Evolutionary conservation across 345 rosid species (phyloP).

Genomic region (Euphorbia pulcherrima): DNA sequence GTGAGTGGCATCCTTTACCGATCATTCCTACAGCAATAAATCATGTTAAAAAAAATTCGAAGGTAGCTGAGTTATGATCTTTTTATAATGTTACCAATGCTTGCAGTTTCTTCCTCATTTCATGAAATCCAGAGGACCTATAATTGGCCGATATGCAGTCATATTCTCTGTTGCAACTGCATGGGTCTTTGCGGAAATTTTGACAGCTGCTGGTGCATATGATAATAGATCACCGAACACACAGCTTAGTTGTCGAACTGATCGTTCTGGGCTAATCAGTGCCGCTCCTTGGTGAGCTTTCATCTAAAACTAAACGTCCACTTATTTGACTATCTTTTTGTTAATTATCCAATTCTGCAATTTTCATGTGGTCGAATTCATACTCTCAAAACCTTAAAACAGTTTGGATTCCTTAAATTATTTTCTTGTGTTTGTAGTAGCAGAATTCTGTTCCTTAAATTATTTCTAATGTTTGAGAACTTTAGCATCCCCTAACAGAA

Average conservation of each 20-base stretch:
- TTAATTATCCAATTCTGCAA: neutral
- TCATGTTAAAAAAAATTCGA: neutral
- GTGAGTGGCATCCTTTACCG: conserved; percentile 29
- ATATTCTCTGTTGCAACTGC: conserved; percentile 50
- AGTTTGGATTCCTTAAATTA: neutral
- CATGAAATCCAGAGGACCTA: conserved; percentile 39
- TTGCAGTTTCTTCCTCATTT: conserved; percentile 64
- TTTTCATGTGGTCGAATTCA: neutral
- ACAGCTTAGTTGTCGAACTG: conserved; percentile 75
- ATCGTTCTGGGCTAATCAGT: conserved; percentile 76
- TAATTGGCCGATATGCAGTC: conserved; percentile 53
- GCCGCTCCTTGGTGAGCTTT: conserved; percentile 74
- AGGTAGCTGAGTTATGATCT: neutral
- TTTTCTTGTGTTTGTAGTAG: neutral
- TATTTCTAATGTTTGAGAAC: neutral
- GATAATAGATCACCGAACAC: conserved; percentile 46
- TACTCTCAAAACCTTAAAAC: neutral
- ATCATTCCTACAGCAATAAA: neutral
- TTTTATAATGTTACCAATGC: conserved; percentile 3
- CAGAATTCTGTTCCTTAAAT: neutral
- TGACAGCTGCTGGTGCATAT: conserved; percentile 80
- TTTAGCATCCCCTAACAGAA: neutral
- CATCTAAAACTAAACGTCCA: neutral
- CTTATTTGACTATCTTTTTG: neutral
- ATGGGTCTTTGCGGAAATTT: conserved; percentile 76